Evolutionary conservation across 805 yeast genomes (phyloP), one percentile per base, ranked within the genome.

Genomic region (Limtongozyma cylindracea): DNA sequence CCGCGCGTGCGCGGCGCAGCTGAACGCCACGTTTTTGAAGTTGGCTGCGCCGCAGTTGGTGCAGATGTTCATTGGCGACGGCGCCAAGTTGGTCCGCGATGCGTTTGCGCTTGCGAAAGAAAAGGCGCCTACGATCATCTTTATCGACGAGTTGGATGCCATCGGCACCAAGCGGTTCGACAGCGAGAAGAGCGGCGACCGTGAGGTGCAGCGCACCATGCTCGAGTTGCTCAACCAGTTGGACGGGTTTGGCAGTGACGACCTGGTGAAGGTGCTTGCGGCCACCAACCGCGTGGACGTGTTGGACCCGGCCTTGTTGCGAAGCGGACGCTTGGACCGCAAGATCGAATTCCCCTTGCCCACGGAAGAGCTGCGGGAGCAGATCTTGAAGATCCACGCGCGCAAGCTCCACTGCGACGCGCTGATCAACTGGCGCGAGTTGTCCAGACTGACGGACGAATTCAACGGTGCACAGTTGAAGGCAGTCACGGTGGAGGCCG

Each of bases 401-500:
- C 67, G 98, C 43, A 91, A 88, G 42, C 76, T 88, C 78, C 77
- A 91, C 21, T 73, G 82, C 26, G 93, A 78, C 43, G 71, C 65
- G 27, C 67, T 74, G 18, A 80, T 88, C 30, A 88, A 88, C 51
- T 88, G 98, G 98, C 76, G 80, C 46, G 98, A 88, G 53, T 62
- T 88, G 41, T 96, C 99, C 4, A 64, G 98, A 43, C 76, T 93
- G 6, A 88, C 98, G 0, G 98, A 88, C 45, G 99, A 88, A 49
- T 88, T 88, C 47, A 88, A 88, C 40, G 99, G 99, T 41, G 99
- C 99, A 2, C 98, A 88, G 49, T 57, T 88, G 43, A 88, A 88
- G 53, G 98, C 98, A 2, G 99, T 88, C 19, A 82, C 95, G 6
- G 98, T 88, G 12, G 99, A 88, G 47, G 98, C 99, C 5, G 99